A percentile compares a stretch with the other conserved stretches of the same genome.
These are phyloP conservation scores for Xylaria curta DNA, from an alignment of 495 filamentous ascomycete species.

Conservation along the genomic window DNA sequence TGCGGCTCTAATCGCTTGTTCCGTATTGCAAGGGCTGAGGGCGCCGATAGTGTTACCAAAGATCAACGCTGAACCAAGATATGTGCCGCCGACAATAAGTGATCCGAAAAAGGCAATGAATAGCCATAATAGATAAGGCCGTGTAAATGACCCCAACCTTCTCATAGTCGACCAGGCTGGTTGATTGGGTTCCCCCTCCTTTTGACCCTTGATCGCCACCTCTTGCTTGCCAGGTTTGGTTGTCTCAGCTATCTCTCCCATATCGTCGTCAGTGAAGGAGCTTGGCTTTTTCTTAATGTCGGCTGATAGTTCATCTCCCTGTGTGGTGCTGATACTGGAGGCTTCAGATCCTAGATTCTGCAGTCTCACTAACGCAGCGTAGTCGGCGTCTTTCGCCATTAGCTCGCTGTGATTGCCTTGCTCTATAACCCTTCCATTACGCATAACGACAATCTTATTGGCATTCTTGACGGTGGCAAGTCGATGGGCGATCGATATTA, in stretches of 20 bases:
- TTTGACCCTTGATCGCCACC: neutral
- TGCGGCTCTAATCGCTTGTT: slow-evolving; percentile 43
- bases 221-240: slow-evolving; percentile 24
- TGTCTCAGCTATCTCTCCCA: slow-evolving; percentile 5
- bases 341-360: slow-evolving; percentile 41
- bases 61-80: slow-evolving; percentile 55
- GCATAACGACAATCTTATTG: slow-evolving; percentile 67
- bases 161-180: slow-evolving; percentile 38
- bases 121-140: slow-evolving; percentile 38
- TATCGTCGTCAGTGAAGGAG: slow-evolving; percentile 9
- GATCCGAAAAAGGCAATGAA: slow-evolving; percentile 44
- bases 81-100: slow-evolving; percentile 50
- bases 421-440: slow-evolving; percentile 61
- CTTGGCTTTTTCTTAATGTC: slow-evolving; percentile 21
- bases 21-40: slow-evolving; percentile 41
- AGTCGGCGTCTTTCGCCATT: slow-evolving; percentile 43
- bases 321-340: slow-evolving; percentile 37
- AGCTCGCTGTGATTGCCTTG: slow-evolving; percentile 58
- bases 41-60: slow-evolving; percentile 56
- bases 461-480: slow-evolving; percentile 68
- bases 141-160: slow-evolving; percentile 31
- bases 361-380: slow-evolving; percentile 49
- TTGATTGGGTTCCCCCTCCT: slow-evolving; percentile 20
- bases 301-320: slow-evolving; percentile 24
- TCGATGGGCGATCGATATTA: slow-evolving; percentile 76